A percentile compares a stretch with the other conserved stretches of the same genome.
These are phyloP conservation scores for Dentiscutata heterogama DNA, from an alignment of 371 early-diverging fungal species.

Conservation along the genomic window DNA sequence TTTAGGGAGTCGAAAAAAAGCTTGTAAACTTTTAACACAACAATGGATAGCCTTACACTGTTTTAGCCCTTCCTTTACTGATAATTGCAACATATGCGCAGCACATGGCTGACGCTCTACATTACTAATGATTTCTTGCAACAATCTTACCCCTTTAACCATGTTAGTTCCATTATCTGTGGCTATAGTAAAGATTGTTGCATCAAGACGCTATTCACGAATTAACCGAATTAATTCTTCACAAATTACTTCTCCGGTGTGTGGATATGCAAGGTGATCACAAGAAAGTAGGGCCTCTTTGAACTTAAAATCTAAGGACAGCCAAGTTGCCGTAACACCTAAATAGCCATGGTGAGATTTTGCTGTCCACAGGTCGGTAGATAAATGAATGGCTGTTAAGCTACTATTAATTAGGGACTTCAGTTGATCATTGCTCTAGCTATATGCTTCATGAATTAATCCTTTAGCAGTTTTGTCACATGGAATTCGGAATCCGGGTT, in stretches of 20 bases:
- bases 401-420: background rate
- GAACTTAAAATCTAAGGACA: background rate
- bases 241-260: background rate
- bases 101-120: background rate
- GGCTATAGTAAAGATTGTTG: background rate
- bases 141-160: background rate
- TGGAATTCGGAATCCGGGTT: slow-evolving; percentile 1
- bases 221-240: background rate
- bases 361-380: background rate
- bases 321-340: background rate
- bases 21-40: background rate
- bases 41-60: slow-evolving; percentile 8
- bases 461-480: slow-evolving; percentile 29
- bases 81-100: background rate
- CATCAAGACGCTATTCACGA: background rate
- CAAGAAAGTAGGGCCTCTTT: background rate
- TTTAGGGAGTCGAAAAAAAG: background rate
- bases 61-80: slow-evolving; percentile 13
- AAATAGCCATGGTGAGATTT: slow-evolving; percentile 4
- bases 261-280: background rate
- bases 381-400: background rate
- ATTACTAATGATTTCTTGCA: background rate
- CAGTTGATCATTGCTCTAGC: background rate
- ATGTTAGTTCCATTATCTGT: slow-evolving; percentile 7
- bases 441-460: background rate